These are phyloP conservation scores for Dianthus caryophyllus DNA, from an alignment of 148 eudicot species.

Conservation along the genomic window DNA sequence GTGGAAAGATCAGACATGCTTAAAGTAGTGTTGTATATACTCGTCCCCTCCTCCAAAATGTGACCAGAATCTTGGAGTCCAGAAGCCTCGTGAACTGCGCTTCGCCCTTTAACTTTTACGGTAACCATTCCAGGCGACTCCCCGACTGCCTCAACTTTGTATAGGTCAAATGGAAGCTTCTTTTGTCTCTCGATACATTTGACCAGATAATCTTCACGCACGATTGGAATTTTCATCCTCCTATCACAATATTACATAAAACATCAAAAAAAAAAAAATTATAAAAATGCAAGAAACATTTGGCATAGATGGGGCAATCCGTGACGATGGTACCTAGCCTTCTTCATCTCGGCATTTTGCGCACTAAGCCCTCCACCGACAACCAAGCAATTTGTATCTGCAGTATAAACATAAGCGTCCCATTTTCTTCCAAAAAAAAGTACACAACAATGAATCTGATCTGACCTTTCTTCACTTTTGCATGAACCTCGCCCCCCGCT, in stretches of 20 bases:
- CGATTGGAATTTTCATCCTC: slow-evolving; percentile 88
- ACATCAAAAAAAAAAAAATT: neutral
- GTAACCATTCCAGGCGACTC: slow-evolving; percentile 60
- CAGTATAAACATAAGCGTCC: slow-evolving; percentile 13
- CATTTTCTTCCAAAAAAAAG: slow-evolving; percentile 3
- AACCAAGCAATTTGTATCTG: slow-evolving; percentile 86
- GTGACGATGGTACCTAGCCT: slow-evolving; percentile 59
- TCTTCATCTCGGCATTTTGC: slow-evolving; percentile 66
- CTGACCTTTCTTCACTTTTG: slow-evolving; percentile 76
- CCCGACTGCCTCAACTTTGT: slow-evolving; percentile 67
- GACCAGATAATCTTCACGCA: slow-evolving; percentile 78
- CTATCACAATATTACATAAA: slow-evolving; percentile 36
- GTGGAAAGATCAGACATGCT: slow-evolving; percentile 87
- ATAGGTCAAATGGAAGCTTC: slow-evolving; percentile 73
- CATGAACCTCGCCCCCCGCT: slow-evolving; percentile 73
- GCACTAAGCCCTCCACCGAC: slow-evolving; percentile 47
- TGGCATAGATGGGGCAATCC: neutral
- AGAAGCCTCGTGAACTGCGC: slow-evolving; percentile 82
- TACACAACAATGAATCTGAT: neutral
- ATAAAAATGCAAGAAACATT: neutral
- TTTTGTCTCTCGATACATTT: slow-evolving; percentile 66
- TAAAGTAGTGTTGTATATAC: slow-evolving; percentile 87
- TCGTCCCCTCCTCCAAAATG: slow-evolving; percentile 88
- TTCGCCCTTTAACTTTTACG: slow-evolving; percentile 91
- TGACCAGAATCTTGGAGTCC: slow-evolving; percentile 85